phyloP scores from a whole-genome alignment of 2,329 filamentous ascomycete species.

The Diaporthe ampelina region DNA sequence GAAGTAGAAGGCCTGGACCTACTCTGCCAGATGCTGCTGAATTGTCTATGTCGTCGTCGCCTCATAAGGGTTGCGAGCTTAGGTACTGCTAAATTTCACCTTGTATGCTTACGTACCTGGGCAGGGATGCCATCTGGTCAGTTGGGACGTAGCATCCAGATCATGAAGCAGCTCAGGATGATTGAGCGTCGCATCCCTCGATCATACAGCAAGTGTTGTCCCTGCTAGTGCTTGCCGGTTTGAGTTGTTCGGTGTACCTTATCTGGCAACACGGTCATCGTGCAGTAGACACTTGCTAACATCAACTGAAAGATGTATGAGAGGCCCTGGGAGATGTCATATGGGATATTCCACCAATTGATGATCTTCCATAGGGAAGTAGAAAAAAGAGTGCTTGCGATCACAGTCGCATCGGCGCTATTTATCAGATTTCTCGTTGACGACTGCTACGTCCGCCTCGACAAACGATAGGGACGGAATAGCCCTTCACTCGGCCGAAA shows the following conservation, averaged over 20 bases:
- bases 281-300: not conserved
- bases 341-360: slow-evolving; percentile 4
- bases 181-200: not conserved
- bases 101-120: not conserved
- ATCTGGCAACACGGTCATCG: not conserved
- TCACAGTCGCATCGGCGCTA: slow-evolving; percentile 11
- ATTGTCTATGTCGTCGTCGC: not conserved
- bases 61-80: not conserved
- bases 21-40: not conserved
- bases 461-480: not conserved
- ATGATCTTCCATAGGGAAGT: not conserved
- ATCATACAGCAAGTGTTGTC: not conserved
- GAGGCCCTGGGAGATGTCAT: not conserved
- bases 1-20: not conserved
- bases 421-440: not conserved
- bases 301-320: not conserved
- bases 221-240: not conserved
- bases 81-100: no score
- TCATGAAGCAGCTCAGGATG: not conserved
- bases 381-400: not conserved
- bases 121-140: not conserved
- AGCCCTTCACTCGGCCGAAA: not conserved
- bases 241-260: not conserved
- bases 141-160: not conserved
- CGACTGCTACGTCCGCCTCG: not conserved